phyloP scores from a whole-genome alignment of 805 yeast genomes.

The Grigorovia jiainica region DNA sequence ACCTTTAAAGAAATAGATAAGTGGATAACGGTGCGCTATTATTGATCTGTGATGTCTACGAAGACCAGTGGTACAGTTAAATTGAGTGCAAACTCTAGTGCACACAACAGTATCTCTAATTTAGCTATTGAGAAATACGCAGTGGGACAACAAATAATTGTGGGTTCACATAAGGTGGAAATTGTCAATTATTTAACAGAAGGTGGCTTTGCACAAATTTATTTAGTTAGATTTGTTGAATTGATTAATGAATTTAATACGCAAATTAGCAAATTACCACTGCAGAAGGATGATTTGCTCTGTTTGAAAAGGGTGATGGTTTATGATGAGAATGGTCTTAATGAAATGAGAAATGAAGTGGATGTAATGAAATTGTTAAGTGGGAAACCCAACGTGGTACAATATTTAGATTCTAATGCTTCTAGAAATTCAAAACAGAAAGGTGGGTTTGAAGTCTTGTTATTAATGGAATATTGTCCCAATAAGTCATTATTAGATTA shows the following conservation, averaged over 20 bases:
- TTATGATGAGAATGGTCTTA: slow-evolving; percentile 58
- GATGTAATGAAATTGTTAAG: slow-evolving; percentile 63
- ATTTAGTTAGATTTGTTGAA: slow-evolving; percentile 44
- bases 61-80: slow-evolving; percentile 9
- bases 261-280: slow-evolving; percentile 20
- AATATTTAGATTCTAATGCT: slow-evolving; percentile 70
- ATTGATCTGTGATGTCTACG: not conserved
- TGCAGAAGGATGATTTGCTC: slow-evolving; percentile 39
- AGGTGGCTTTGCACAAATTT: slow-evolving; percentile 79
- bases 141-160: slow-evolving; percentile 45
- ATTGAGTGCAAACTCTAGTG: not conserved
- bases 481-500: slow-evolving; percentile 78
- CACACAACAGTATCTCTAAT: slow-evolving; percentile 4
- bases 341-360: slow-evolving; percentile 60
- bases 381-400: slow-evolving; percentile 50
- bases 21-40: no score
- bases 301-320: slow-evolving; percentile 71
- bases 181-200: slow-evolving; percentile 51
- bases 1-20: not conserved
- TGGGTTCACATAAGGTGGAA: slow-evolving; percentile 51
- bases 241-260: slow-evolving; percentile 18
- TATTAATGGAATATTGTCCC: slow-evolving; percentile 89
- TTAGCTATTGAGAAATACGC: slow-evolving; percentile 11
- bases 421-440: slow-evolving; percentile 35
- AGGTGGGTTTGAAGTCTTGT: slow-evolving; percentile 70